Evolutionary conservation across 768 basidiomycete species (phyloP).

Genomic region (Agaricus sinodeliciosus): DNA sequence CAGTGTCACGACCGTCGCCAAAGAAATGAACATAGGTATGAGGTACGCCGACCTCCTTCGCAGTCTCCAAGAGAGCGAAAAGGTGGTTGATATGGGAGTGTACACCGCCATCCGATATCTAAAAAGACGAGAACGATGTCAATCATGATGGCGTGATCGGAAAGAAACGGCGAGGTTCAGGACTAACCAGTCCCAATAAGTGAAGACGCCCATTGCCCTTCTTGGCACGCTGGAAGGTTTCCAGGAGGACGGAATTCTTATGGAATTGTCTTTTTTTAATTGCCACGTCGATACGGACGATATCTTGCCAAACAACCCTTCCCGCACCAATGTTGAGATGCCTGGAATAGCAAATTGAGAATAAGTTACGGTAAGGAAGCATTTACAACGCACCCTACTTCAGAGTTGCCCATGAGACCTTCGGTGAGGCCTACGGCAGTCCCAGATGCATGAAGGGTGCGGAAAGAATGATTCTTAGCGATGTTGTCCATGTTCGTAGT

Average conservation of each 20-base stretch:
- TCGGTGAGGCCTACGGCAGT: constrained; percentile 90
- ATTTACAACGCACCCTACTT: constrained; percentile 72
- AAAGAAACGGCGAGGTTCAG: constrained; percentile 1
- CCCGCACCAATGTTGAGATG: constrained; percentile 95
- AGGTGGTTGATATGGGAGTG: constrained; percentile 92
- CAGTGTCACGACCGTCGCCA: constrained; percentile 92
- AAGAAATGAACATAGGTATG: constrained; percentile 91
- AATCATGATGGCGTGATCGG: neutral
- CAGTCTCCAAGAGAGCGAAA: constrained; percentile 84
- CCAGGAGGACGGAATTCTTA: constrained; percentile 66
- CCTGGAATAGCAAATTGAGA: constrained; percentile 30
- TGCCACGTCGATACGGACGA: constrained; percentile 87
- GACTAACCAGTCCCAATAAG: constrained; percentile 74
- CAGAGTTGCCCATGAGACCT: constrained; percentile 96
- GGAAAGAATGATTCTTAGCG: constrained; percentile 65
- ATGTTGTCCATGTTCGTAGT: constrained; percentile 90
- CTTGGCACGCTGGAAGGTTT: constrained; percentile 72
- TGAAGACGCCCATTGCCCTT: constrained; percentile 80
- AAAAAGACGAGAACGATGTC: neutral
- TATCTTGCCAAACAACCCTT: constrained; percentile 95
- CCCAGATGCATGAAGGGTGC: constrained; percentile 77
- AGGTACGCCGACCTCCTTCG: constrained; percentile 79
- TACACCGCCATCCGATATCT: constrained; percentile 96
- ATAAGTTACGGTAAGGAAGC: neutral
- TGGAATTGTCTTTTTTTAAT: constrained; percentile 89